Percentiles rank a stretch among this genome's conserved stretches.
These are phyloP conservation scores for Rubia yunnanensis DNA, from an alignment of 257 asterid species.

Conservation along the genomic window DNA sequence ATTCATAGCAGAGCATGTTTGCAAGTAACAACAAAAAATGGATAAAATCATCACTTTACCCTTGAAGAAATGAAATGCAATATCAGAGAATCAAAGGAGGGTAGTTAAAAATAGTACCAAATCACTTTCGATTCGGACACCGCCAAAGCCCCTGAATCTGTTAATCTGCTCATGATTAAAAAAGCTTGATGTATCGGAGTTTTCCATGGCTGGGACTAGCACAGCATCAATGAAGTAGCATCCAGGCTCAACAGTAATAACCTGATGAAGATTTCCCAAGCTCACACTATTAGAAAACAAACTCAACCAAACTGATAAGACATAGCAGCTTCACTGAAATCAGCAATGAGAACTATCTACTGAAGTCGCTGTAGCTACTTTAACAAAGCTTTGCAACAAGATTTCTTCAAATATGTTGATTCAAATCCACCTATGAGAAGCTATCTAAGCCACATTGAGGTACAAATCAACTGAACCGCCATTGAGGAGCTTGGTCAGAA, in stretches of 20 bases:
- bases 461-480: neutral
- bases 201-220: constrained; percentile 82
- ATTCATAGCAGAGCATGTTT: neutral
- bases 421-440: neutral
- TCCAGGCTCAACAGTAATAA: constrained; percentile 96
- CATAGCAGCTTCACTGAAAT: neutral
- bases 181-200: constrained; percentile 48
- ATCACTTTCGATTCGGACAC: constrained; percentile 95
- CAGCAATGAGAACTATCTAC: neutral
- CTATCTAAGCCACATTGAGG: neutral
- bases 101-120: constrained; percentile 46
- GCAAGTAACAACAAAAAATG: neutral
- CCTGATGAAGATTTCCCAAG: constrained; percentile 42
- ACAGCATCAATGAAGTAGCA: constrained; percentile 88
- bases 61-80: neutral
- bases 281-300: neutral
- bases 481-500: neutral
- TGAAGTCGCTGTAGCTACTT: neutral
- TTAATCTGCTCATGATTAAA: constrained; percentile 55
- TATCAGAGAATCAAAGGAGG: constrained; percentile 13
- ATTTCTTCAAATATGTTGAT: neutral
- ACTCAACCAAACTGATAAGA: neutral
- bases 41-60: neutral
- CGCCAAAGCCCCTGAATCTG: constrained; percentile 78
- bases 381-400: neutral